Evolutionary conservation across 352 stramenopile genomes (phyloP), one percentile per base, ranked within the genome.

Genomic region (Phytophthora pisi): DNA sequence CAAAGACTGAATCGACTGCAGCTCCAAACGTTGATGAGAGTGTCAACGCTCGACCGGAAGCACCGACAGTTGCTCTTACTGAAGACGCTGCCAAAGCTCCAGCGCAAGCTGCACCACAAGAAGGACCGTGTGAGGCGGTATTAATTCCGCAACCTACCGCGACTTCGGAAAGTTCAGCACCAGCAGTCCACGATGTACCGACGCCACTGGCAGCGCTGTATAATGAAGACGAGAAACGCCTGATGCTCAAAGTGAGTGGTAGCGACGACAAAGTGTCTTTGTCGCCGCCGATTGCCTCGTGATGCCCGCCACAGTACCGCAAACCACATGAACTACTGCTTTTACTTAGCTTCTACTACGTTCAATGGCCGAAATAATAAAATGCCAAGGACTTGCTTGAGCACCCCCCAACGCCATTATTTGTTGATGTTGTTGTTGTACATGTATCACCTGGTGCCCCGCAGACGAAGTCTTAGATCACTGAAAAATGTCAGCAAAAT

Each of bases 181-280:
- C 61, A 30, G 50, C 13, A 1, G 34, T 57, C 5, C 71, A 75
- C 8, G 79, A 88, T 34, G 62, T 88, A 2, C 68, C 80, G 13
- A 89, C 83, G 30, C 86, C 86, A 13, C 61, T 93, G 15, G 76
- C 84, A 5, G 86, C 83, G 7, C 68, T 93, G 4, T 93, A 92
- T 64, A 89, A 90, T 28, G 78, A 89, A 36, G 86, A 93, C 66
- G 86, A 93, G 43, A 86, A 84, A 34, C 52, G 49, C 2, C 58
- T 92, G 55, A 91, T 93, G 68, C 82, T 77, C 4, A 70, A 79
- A n/a, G 77, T 88, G 40, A 16, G 10, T 40, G 52, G 57, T 43
- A 50, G 55, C 3, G 51, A 60, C 5, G 36, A 42, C 8, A 13
- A 57, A 10, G 43, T 66, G 24, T 54, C 51, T 31, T 64, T 61